Evolutionary conservation across 805 yeast species (phyloP), one percentile per base, ranked within the genome.

Genomic region (Hanseniaspora pseudoguilliermondii): DNA sequence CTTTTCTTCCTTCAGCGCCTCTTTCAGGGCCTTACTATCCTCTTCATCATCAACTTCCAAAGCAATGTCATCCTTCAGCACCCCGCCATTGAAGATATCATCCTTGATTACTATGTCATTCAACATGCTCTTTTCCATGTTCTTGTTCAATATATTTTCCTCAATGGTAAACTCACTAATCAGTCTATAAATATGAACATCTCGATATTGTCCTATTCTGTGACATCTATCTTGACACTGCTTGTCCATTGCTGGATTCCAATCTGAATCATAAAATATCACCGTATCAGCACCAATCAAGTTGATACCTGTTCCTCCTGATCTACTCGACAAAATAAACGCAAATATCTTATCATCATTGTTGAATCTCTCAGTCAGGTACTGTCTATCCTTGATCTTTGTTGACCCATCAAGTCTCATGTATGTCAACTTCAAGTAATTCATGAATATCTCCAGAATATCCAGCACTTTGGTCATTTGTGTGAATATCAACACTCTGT

Each of bases 181-280:
- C 69, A 93, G 85, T 59, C 99, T 75, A 72, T 95, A 93, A 57
- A 93, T 93, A 68, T 93, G 98, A 38, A 93, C 99, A 66, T 93
- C 98, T 64, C 98, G 77, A 18, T 95, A 88, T 69, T 93, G 99
- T 7, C 99, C 99, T 67, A 93, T 93, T 74, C 99, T 84, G 68
- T 93, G 99, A 71, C 97, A 93, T 69, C 99, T 82, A 71, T 93
- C 99, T 70, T 93, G 98, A 71, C 98, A 93, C 70, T 93, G 99
- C 66, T 89, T 88, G 68, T 93, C 99, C 97, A 93, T 93, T 1
- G 97, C 95, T 2, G 99, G 99, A 66, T 93, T 93, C 98, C 98
- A 91, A 70, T 91, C 98, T 2, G 96, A 88, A 69, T 93, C 99
- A 68, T 95, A 93, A 71, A 93, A 95, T 8, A 93, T 88, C 46